Percentiles rank a stretch among this genome's conserved stretches.
Conservation (phyloP, 2,329 filamentous ascomycete species). For the Fusarium sp. region DNA sequence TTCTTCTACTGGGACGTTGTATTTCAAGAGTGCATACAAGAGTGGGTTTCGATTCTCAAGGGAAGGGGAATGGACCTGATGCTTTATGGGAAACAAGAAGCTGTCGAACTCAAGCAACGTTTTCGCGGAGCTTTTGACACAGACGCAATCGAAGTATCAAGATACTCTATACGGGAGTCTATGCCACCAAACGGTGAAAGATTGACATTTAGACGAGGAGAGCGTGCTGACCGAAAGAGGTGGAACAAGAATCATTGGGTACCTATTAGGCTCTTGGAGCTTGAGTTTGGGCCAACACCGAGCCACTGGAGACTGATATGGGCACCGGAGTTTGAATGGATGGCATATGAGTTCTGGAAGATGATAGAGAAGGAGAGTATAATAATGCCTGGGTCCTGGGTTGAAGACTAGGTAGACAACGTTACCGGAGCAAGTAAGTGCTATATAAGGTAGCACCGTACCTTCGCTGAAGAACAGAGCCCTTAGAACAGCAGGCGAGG, state of each 20-base stretch:
- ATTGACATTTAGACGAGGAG: not conserved
- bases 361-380: slow-evolving; percentile 17
- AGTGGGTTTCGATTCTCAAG: slow-evolving; percentile 32
- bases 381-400: slow-evolving; percentile 43
- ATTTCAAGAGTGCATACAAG: slow-evolving; percentile 23
- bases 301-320: slow-evolving; percentile 41
- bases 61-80: slow-evolving; percentile 34
- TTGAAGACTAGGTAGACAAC: slow-evolving; percentile 26
- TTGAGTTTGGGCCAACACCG: slow-evolving; percentile 18
- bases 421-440: no score
- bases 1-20: slow-evolving; percentile 34
- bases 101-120: not conserved
- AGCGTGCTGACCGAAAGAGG: not conserved
- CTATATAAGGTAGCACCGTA: no score
- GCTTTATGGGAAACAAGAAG: slow-evolving; percentile 37
- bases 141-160: slow-evolving; percentile 20
- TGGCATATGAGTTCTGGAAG: slow-evolving; percentile 43
- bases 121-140: slow-evolving; percentile 32
- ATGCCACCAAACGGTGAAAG: not conserved
- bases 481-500: not conserved
- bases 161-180: slow-evolving; percentile 7
- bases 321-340: slow-evolving; percentile 41
- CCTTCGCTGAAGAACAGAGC: not conserved
- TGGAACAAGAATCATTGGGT: slow-evolving; percentile 32
- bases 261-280: slow-evolving; percentile 36